Percentiles rank a stretch among this genome's conserved stretches.
Evolutionary conservation across 805 yeast genomes (phyloP).

Genomic region (Barnettozyma vustinii): DNA sequence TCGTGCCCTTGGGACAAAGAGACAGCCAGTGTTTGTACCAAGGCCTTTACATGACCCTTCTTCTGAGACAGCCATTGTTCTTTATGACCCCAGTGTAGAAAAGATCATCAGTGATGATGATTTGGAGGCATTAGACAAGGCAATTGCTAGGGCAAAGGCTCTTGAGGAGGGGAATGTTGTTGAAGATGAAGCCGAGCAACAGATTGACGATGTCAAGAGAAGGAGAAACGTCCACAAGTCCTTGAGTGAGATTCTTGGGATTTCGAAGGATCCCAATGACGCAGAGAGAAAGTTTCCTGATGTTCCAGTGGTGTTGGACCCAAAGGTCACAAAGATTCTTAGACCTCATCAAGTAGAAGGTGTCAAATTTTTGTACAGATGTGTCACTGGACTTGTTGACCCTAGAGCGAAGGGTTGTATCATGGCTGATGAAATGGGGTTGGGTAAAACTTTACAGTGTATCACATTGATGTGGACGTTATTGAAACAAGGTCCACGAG

Average conservation of each 20-base stretch:
- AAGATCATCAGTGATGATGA: constrained; percentile 25
- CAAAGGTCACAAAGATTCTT: constrained; percentile 71
- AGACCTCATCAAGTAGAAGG: constrained; percentile 98
- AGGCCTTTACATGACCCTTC: constrained; percentile 93
- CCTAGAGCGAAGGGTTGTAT: constrained; percentile 90
- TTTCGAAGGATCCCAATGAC: constrained; percentile 47
- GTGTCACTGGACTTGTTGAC: constrained; percentile 83
- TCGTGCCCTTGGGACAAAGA: constrained; percentile 80
- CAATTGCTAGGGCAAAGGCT: constrained; percentile 24
- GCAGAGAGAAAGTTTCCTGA: constrained; percentile 55
- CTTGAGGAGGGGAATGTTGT: constrained; percentile 24
- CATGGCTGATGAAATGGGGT: constrained; percentile 98
- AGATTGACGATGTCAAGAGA: constrained; percentile 25
- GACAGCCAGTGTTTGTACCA: constrained; percentile 68
- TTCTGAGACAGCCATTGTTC: constrained; percentile 87
- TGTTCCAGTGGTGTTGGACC: constrained; percentile 96
- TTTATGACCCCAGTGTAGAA: constrained; percentile 94
- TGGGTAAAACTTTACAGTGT: constrained; percentile 89
- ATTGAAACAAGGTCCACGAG: constrained; percentile 80
- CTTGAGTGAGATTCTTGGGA: constrained; percentile 76
- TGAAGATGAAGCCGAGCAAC: constrained; percentile 9
- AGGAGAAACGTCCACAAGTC: constrained; percentile 53
- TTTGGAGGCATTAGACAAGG: constrained; percentile 28
- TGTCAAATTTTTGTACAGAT: constrained; percentile 81
- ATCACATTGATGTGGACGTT: constrained; percentile 89